These are phyloP conservation scores for Fragaria vesca DNA, from an alignment of 306 rosid species.

Conservation along the genomic window DNA sequence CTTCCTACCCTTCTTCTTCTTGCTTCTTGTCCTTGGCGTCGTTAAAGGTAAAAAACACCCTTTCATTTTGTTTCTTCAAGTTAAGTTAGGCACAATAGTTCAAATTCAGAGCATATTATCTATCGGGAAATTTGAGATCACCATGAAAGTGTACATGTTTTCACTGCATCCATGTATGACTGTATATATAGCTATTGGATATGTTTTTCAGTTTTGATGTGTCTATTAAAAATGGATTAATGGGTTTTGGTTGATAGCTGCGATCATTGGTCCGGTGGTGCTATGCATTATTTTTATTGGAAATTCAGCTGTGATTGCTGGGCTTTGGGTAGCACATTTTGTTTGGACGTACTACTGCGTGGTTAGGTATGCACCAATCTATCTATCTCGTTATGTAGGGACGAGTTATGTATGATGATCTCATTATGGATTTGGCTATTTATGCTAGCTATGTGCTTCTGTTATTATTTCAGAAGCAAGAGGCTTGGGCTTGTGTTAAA, in stretches of 20 bases:
- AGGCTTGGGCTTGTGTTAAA: conserved; percentile 64
- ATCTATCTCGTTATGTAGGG: not conserved
- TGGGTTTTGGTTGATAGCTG: conserved; percentile 34
- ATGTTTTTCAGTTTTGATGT: not conserved
- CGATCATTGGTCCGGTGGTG: conserved; percentile 49
- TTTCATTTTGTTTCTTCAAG: not conserved
- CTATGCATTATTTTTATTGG: conserved; percentile 46
- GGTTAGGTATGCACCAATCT: conserved; percentile 44
- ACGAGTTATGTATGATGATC: not conserved
- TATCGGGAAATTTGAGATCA: not conserved
- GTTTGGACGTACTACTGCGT: conserved; percentile 69
- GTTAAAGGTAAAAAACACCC: conserved; percentile 53
- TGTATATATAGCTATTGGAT: not conserved
- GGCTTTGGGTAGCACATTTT: conserved; percentile 73
- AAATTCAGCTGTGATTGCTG: conserved; percentile 58
- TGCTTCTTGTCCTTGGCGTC: conserved; percentile 58
- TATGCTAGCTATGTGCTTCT: not conserved
- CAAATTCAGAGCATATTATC: no score
- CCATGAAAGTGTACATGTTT: no score
- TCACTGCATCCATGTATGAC: not conserved
- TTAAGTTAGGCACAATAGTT: no score
- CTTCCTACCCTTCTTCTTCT: conserved; percentile 64
- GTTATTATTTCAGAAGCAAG: conserved; percentile 52
- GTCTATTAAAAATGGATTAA: not conserved
- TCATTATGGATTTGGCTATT: not conserved